Conservation (phyloP, 2,329 filamentous ascomycete genomes). For the Neonectria hederae region DNA sequence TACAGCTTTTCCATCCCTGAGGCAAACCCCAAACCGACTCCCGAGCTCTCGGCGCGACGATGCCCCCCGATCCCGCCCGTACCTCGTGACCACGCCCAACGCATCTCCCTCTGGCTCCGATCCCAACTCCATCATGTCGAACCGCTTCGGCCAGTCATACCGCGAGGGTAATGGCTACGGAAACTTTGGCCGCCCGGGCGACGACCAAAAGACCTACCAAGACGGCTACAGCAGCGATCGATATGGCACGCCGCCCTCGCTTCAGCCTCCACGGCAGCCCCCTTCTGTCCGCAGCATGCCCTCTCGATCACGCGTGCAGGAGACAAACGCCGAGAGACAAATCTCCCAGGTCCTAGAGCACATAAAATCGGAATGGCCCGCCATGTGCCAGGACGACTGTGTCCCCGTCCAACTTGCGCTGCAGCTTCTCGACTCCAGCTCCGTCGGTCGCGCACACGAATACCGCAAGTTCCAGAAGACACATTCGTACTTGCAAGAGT, state of each 20-base stretch:
- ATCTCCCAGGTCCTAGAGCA: conserved; percentile 76
- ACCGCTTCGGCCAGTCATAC: conserved; percentile 58
- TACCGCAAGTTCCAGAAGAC: conserved; percentile 86
- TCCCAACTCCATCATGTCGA: conserved; percentile 55
- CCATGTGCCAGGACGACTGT: conserved; percentile 89
- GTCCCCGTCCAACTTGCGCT: conserved; percentile 94
- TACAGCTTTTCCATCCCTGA: not conserved
- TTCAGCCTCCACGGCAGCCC: conserved; percentile 44
- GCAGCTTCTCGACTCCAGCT: conserved; percentile 93
- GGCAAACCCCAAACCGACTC: not conserved
- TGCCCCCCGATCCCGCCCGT: conserved; percentile 32
- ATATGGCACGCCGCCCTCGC: conserved; percentile 49
- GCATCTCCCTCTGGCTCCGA: conserved; percentile 24
- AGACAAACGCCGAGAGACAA: conserved; percentile 64
- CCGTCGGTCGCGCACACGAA: conserved; percentile 88
- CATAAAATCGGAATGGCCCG: conserved; percentile 89
- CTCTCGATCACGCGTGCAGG: conserved; percentile 50
- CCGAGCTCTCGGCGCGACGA: conserved; percentile 21
- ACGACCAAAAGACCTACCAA: conserved; percentile 55
- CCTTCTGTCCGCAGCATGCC: conserved; percentile 47
- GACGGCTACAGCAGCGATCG: conserved; percentile 57
- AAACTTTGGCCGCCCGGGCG: conserved; percentile 52
- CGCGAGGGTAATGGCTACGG: conserved; percentile 57
- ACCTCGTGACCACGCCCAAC: conserved; percentile 29
- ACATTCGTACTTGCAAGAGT: conserved; percentile 88